Evolutionary conservation across 2,329 filamentous ascomycete species (phyloP), one percentile per base, ranked within the genome.

Genomic region (Stylonectria norvegica): DNA sequence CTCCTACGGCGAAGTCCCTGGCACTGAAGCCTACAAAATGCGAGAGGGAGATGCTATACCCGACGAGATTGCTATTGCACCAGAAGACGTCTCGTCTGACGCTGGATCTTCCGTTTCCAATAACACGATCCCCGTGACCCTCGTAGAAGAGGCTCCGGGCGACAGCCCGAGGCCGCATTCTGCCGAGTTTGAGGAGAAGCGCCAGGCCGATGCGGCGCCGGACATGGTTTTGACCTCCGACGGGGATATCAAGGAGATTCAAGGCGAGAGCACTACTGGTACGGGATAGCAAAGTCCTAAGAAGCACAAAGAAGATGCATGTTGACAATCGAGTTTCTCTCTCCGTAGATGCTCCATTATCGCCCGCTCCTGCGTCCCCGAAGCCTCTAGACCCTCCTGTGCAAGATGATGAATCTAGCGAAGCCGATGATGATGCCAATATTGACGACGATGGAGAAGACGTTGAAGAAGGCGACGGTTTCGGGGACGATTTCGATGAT

Each of bases 401-500:
- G 34, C 42, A 53, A 45, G 38, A 47, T 20, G 47, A 23, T 20
- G 47, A 20, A 19, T 34, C 51, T 27, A 36, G 50, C n/a, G 39
- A 39, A 8, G 45, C 40, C 16, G 42, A 59, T 27, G 61, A 60
- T 15, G 56, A 56, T 29, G 57, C 48, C 5, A 53, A 56, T 17
- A 56, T 58, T 7, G 52, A 54, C 14, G 55, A 60, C 19, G 55
- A 42, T 4, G 40, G 48, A 6, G 51, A 60, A 20, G 67, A 66
- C 53, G 61, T 60, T 27, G 59, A 62, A 17, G 60, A 59, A 28
- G 63, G 60, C 20, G 71, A 75, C 48, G 74, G 72, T 29, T 79
- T 78, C 57, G 76, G 72, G 16, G 76, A 80, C 53, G 78, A 81
- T 45, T 76, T 78, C 63, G 77, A 82, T 58, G 78, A 80, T 47